Base-by-base conservation (phyloP, 768 basidiomycete genomes). In the Amanita jacksonii region DNA sequence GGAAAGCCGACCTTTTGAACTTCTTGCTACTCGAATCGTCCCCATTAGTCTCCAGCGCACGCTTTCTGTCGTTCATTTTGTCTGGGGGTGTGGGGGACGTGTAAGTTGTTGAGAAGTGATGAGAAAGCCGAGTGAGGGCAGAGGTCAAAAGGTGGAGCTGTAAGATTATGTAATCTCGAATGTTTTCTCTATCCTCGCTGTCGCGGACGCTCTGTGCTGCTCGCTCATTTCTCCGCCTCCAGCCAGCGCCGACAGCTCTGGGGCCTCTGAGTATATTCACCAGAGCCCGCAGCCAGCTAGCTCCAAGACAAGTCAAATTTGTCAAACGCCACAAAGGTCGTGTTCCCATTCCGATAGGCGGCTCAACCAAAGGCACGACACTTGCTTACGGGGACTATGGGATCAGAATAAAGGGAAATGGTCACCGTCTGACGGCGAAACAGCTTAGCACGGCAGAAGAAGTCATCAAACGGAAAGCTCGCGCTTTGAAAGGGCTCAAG, bases 381-480 rank as follows among this genome's bases (percentile, higher is more conserved):
- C 76, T 98, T 31, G 80, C 88, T 9, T 88, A 79, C 53, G 96
- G 93, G 30, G 84, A 93, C 5, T 99, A 81, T 75, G 96, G 96
- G 8, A 76, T 98, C 36, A 67, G 94, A 42, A 85, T 96, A 36
- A 85, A 86, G 53, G 84, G 82, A 0, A 74, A 85, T 45, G 88
- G 89, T 1, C 74, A 74, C 37, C 71, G 93, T 24, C 67, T 98
- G 10, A 84, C 77, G 15, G 93, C 90, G 1, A 94, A 94, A 62
- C 91, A 94, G 66, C 76, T 99, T 13, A 74, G 77, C 42, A 81
- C 85, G 0, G 88, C 84, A 0, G 82, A 91, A 63, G 87, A 89
- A 44, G 83, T 90, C 35, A 79, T 98, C 46, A 82, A 85, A 69
- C 74, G 86, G 55, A 92, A 90, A 58, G 72, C 96, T 48, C 98